A percentile compares a stretch with the other conserved stretches of the same genome.
Conservation (phyloP, 176 grass and related monocot species). For the Aechmea fasciata region DNA sequence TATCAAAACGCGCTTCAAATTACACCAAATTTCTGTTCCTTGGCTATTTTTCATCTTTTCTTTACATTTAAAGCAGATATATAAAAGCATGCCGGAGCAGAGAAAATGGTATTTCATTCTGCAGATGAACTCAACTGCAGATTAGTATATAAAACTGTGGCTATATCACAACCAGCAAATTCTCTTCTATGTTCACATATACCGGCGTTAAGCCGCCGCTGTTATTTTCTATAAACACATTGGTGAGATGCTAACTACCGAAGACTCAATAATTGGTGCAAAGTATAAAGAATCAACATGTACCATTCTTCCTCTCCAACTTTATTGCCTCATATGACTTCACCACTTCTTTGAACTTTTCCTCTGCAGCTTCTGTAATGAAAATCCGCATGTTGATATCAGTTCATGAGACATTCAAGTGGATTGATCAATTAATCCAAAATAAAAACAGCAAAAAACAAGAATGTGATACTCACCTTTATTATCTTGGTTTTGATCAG, state of each 20-base stretch:
- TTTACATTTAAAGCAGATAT: too few relatives aligned
- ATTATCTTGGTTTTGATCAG: constrained; percentile 96
- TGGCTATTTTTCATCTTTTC: too few relatives aligned
- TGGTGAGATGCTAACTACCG: background rate
- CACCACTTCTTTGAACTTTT: constrained; percentile 86
- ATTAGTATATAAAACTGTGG: background rate
- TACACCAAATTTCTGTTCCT: too few relatives aligned
- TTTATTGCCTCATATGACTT: constrained; percentile 93
- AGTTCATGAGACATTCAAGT: background rate
- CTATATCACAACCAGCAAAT: background rate
- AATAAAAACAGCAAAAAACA: constrained; percentile 8
- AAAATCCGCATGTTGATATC: background rate
- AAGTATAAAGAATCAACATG: constrained; percentile 17
- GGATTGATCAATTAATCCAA: background rate
- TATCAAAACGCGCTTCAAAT: too few relatives aligned
- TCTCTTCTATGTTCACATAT: background rate
- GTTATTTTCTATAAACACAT: background rate
- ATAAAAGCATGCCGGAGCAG: too few relatives aligned
- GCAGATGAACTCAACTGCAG: background rate
- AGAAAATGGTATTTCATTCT: too few relatives aligned
- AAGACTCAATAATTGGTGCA: background rate
- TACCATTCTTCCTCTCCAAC: constrained; percentile 53
- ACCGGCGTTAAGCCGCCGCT: background rate
- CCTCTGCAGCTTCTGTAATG: constrained; percentile 65
- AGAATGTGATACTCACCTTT: constrained; percentile 37